Evolutionary conservation across 306 rosid species (phyloP), one percentile per base, ranked within the genome.

Genomic region (Ormosia emarginata): DNA sequence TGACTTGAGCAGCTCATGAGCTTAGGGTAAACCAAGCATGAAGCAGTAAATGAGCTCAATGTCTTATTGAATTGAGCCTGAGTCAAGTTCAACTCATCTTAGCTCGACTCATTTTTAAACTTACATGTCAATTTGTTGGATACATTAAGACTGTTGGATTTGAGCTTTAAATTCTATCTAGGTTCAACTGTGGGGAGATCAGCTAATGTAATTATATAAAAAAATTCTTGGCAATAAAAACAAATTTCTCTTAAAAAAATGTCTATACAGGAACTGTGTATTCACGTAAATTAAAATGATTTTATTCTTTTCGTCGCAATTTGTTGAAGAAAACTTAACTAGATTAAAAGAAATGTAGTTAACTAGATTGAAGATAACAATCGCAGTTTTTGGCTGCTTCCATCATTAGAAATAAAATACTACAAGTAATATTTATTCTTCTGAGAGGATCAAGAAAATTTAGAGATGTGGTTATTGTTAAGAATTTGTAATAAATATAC

Each of bases 221-320:
- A 14, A 87, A 78, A 87, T 86, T 79, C 75, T 84, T 29, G 83
- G 88, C n/a, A 47, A 84, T 43, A 72, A 84, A 79, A 91, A 81
- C 77, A 87, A 89, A 66, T 80, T 82, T 74, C 91, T 84, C 36
- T 83, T 87, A 18, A 89, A 91, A 44, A 49, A 81, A 67, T 58
- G 59, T 87, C 52, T 90, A 85, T 18, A 81, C 62, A 68, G 91
- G 91, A 81, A 75, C 78, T 18, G 15, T 30, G 17, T 49, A 61
- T 15, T 67, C 47, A 53, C 2, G 47, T 18, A 37, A 46, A 30
- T 71, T 53, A 13, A 7, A 8, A 32, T 67, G 5, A 13, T 53
- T 4, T 75, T 70, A 47, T 53, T 58, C 41, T 63, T 70, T n/a
- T 32, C 17, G 41, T 29, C 24, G 12, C 29, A 33, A 43, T 13